Conservation (phyloP, 176 grass and related monocot genomes). For the Zoysia japonica region DNA sequence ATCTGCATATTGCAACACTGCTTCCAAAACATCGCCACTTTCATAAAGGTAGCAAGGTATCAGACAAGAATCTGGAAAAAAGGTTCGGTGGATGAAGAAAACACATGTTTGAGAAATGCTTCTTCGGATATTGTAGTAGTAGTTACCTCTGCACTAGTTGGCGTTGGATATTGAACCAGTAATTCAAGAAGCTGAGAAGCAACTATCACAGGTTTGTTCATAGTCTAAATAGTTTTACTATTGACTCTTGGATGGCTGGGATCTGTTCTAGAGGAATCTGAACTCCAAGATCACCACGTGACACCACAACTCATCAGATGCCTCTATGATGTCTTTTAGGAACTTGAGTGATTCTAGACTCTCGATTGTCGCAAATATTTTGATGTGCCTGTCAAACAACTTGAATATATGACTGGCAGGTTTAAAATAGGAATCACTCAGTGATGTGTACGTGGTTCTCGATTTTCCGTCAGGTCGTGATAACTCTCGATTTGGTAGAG, state of each 20-base stretch:
- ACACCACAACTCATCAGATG: conserved; percentile 74
- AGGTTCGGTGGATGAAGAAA: conserved; percentile 4
- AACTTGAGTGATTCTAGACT: conserved; percentile 63
- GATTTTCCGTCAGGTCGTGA: no score
- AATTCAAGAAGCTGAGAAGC: conserved; percentile 83
- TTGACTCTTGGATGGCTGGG: conserved; percentile 64
- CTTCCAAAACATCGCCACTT: conserved; percentile 73
- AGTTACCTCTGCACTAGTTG: conserved; percentile 73
- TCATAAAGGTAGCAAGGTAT: neutral
- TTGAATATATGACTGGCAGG: neutral
- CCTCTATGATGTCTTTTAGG: conserved; percentile 59
- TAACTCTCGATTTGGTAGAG: no score
- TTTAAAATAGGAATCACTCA: neutral
- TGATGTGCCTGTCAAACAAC: conserved; percentile 40
- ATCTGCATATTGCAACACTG: conserved; percentile 63
- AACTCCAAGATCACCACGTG: conserved; percentile 78
- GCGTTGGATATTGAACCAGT: conserved; percentile 73
- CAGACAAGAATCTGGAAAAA: neutral
- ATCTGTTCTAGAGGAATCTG: conserved; percentile 74
- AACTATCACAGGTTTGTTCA: conserved; percentile 74
- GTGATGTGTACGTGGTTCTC: no score
- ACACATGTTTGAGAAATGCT: neutral
- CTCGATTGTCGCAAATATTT: conserved; percentile 73
- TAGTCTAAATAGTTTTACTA: conserved; percentile 55
- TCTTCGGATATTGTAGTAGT: neutral